Percentiles rank a stretch among this genome's conserved stretches.
Evolutionary conservation across 2,329 filamentous ascomycete genomes (phyloP).

Genomic region (Epichloe coenophiala): DNA sequence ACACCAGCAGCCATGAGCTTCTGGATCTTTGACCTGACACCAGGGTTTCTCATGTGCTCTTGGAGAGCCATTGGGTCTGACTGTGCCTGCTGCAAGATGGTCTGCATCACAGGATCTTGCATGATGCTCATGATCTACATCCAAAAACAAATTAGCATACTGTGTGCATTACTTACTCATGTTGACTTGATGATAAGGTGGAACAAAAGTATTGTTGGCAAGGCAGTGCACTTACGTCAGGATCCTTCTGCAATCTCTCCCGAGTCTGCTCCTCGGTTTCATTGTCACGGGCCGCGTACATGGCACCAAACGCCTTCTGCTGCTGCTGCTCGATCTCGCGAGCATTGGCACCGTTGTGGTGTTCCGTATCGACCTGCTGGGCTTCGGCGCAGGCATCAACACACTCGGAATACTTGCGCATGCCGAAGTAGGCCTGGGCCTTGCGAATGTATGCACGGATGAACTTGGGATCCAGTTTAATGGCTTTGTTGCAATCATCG

Average conservation of each 20-base stretch:
- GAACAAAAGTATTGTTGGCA: neutral
- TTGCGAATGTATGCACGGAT: constrained; percentile 95
- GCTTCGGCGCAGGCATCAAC: constrained; percentile 82
- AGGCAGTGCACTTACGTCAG: constrained; percentile 51
- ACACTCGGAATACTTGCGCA: constrained; percentile 96
- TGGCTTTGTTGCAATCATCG: constrained; percentile 81
- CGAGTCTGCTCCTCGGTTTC: constrained; percentile 94
- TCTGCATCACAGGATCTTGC: constrained; percentile 95
- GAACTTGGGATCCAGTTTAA: constrained; percentile 82
- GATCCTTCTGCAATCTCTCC: constrained; percentile 79
- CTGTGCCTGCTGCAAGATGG: constrained; percentile 93
- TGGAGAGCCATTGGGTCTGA: constrained; percentile 80
- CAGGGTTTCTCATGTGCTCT: constrained; percentile 93
- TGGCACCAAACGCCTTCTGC: constrained; percentile 80
- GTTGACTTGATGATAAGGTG: neutral
- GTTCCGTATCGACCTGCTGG: constrained; percentile 56
- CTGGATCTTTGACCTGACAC: constrained; percentile 77
- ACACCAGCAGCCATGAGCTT: constrained; percentile 89
- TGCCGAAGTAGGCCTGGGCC: constrained; percentile 87
- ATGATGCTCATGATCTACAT: constrained; percentile 71
- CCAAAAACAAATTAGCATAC: neutral
- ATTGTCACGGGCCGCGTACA: constrained; percentile 82
- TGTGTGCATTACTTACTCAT: neutral
- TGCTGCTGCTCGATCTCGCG: constrained; percentile 90
- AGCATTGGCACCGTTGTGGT: constrained; percentile 59